Evolutionary conservation across 257 asterid genomes (phyloP), one percentile per base, ranked within the genome.

Genomic region (Echium plantagineum): DNA sequence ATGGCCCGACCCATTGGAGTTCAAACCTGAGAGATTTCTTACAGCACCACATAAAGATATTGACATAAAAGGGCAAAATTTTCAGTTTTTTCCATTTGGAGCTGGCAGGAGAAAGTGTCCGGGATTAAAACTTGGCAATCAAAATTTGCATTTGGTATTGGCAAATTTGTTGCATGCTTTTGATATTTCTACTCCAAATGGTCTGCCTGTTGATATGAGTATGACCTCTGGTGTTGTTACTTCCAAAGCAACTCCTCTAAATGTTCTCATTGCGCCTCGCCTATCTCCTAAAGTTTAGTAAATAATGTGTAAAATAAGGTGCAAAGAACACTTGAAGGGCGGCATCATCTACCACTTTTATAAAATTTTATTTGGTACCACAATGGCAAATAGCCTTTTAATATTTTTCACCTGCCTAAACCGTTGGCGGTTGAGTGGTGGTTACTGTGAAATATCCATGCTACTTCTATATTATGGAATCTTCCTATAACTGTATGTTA

Each of bases 21-120:
- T 80, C 24, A 59, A 16, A 38, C 90, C 87, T 0, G 85, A 76
- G 60, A 80, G 94, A 49, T 85, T 85, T 47, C 65, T 85, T 0
- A 65, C 65, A 0, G 52, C 58, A 6, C 68, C 32, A 28, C 32
- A 77, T 9, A 81, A 61, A 66, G 74, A 75, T 22, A 30, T 75
- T 0, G 81, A 78, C 55, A 72, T 70, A 4, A 71, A 21, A 3
- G 85, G 84, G 0, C 59, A 57, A 0, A 69, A 81, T 28, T 81
- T 74, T 60, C 85, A 79, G 55, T 62, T 77, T 66, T 62, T 84
- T 2, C 84, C 93, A 4, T 84, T 84, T 66, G 79, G 90, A 1
- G 76, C 72, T 0, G 90, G 90, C 3, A 71, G 83, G 47, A 80
- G 86, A 66, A 57, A 62, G 35, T 79, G 89, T 21, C 85, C 85